These are phyloP conservation scores for Geosmithia flava DNA, from an alignment of 2,329 filamentous ascomycete genomes.

Conservation along the genomic window DNA sequence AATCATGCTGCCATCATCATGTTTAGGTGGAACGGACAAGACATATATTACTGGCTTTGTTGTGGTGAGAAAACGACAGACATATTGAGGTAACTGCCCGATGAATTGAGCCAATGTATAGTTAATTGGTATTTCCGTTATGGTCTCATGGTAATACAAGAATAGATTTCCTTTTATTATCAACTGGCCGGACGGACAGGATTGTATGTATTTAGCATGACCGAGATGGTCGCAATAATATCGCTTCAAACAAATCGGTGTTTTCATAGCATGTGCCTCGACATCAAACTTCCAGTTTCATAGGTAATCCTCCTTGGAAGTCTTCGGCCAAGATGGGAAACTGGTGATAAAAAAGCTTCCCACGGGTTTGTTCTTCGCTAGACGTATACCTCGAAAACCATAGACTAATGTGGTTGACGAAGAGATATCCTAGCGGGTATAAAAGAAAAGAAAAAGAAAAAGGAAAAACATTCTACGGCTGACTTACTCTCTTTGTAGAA, in stretches of 20 bases:
- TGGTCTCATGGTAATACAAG: neutral
- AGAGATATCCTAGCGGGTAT: conserved; percentile 75
- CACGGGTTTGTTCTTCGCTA: conserved; percentile 66
- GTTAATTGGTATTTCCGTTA: neutral
- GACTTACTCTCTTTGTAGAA: neutral
- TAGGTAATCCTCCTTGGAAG: conserved; percentile 49
- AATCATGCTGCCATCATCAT: neutral
- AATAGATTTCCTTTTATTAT: neutral
- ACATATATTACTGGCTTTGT: neutral
- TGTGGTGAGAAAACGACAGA: neutral
- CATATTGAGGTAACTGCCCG: neutral
- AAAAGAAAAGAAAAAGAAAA: no score
- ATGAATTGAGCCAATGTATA: neutral
- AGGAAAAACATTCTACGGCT: neutral
- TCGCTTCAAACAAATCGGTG: neutral
- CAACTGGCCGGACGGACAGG: neutral
- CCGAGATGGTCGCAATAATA: neutral
- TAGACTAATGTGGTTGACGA: conserved; percentile 55
- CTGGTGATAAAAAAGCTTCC: conserved; percentile 32
- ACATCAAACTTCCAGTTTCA: conserved; percentile 76
- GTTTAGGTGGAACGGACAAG: neutral
- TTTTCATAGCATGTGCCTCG: conserved; percentile 49
- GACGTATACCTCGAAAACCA: conserved; percentile 88
- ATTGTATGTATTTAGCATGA: neutral
- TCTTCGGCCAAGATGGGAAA: conserved; percentile 67